phyloP scores from a whole-genome alignment of 106 monocot species.

The Allium cepa region DNA sequence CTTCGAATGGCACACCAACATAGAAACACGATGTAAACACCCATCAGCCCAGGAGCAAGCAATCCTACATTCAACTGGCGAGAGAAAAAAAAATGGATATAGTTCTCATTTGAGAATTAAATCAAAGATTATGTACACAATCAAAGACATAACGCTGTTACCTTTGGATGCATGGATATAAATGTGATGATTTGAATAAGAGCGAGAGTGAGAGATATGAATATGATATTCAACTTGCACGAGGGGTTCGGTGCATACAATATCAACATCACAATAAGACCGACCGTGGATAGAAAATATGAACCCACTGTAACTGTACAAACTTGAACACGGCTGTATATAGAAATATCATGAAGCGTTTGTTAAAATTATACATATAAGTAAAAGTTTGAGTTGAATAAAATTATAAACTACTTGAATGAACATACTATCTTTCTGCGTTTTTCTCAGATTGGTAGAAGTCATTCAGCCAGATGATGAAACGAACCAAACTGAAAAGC shows the following conservation, averaged over 20 bases:
- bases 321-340: slow-evolving; percentile 59
- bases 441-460: slow-evolving; percentile 55
- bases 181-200: slow-evolving; percentile 72
- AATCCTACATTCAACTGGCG: slow-evolving; percentile 43
- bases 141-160: not conserved
- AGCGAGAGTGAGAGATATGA: slow-evolving; percentile 64
- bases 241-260: slow-evolving; percentile 72
- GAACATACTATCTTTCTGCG: slow-evolving; percentile 63
- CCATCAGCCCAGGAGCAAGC: slow-evolving; percentile 49
- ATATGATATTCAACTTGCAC: slow-evolving; percentile 74
- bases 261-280: slow-evolving; percentile 76
- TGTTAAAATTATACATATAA: not conserved
- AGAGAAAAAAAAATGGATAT: not conserved
- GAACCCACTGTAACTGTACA: slow-evolving; percentile 29
- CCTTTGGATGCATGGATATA: slow-evolving; percentile 59
- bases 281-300: slow-evolving; percentile 50
- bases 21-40: slow-evolving; percentile 49
- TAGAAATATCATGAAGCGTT: not conserved
- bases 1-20: slow-evolving; percentile 57
- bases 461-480: slow-evolving; percentile 87
- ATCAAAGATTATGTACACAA: too few species aligned
- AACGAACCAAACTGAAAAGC: slow-evolving; percentile 78
- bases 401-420: not conserved
- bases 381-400: not conserved
- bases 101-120: too few species aligned